Evolutionary conservation across 495 filamentous ascomycete species (phyloP).

Genomic region (Podospora anserina): DNA sequence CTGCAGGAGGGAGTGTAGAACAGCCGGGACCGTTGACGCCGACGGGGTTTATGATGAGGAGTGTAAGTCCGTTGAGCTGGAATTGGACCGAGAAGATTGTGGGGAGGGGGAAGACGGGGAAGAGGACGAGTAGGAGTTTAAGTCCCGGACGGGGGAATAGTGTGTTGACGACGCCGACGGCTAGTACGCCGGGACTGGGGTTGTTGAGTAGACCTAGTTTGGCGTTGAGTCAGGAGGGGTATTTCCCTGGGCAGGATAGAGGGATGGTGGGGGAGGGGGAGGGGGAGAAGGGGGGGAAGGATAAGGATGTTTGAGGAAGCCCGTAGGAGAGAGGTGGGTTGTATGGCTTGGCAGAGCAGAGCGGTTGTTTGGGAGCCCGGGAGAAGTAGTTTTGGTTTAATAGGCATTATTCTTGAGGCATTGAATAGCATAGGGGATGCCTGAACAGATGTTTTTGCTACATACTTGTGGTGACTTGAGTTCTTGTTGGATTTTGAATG

Average conservation of each 20-base stretch:
- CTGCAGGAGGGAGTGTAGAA: neutral
- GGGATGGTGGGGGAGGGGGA: neutral
- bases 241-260: neutral
- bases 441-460: too few relatives aligned
- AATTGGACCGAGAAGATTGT: conserved; percentile 59
- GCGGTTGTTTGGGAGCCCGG: neutral
- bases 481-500: too few relatives aligned
- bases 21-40: neutral
- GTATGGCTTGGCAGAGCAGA: neutral
- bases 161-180: conserved; percentile 6
- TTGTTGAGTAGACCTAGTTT: neutral
- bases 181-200: neutral
- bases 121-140: neutral
- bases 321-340: neutral
- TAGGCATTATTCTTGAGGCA: neutral
- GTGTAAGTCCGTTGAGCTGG: conserved; percentile 36
- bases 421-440: too few relatives aligned
- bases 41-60: neutral
- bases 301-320: neutral
- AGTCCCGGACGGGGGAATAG: neutral
- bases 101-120: conserved; percentile 36
- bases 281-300: neutral
- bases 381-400: neutral
- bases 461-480: too few relatives aligned
- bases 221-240: neutral